These are phyloP conservation scores for Pseudogymnoascus sp. DNA, from an alignment of 2,329 filamentous ascomycete genomes.

Conservation along the genomic window DNA sequence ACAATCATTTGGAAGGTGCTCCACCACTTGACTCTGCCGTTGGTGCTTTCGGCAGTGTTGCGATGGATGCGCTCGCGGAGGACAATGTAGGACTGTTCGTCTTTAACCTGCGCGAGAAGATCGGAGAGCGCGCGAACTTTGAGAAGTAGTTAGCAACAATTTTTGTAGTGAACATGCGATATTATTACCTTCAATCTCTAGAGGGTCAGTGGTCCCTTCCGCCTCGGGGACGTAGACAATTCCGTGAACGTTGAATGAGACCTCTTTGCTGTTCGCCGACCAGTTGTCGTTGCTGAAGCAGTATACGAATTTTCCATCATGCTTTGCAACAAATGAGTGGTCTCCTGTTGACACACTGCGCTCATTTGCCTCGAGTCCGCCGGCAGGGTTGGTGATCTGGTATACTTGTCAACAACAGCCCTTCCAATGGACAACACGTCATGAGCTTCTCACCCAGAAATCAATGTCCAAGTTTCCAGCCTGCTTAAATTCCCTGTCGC, in stretches of 20 bases:
- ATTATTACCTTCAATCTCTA: slow-evolving; percentile 74
- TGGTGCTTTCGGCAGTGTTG: slow-evolving; percentile 98
- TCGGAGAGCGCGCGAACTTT: slow-evolving; percentile 76
- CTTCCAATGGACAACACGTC: slow-evolving; percentile 3
- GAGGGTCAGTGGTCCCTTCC: slow-evolving; percentile 74
- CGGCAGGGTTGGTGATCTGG: slow-evolving; percentile 69
- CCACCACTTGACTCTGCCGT: slow-evolving; percentile 98
- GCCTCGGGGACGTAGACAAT: slow-evolving; percentile 92
- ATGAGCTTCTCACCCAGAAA: slow-evolving; percentile 69
- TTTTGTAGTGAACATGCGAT: background rate
- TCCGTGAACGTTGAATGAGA: slow-evolving; percentile 98
- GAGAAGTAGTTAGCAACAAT: background rate
- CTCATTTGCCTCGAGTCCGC: slow-evolving; percentile 70
- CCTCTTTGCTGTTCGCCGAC: slow-evolving; percentile 92
- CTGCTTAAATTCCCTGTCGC: slow-evolving; percentile 89
- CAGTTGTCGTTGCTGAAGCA: slow-evolving; percentile 99
- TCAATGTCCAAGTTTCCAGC: slow-evolving; percentile 94
- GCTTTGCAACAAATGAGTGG: slow-evolving; percentile 76
- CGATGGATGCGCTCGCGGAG: slow-evolving; percentile 90
- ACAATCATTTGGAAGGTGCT: slow-evolving; percentile 91
- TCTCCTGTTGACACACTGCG: slow-evolving; percentile 81
- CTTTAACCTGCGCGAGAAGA: slow-evolving; percentile 83
- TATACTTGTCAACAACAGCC: slow-evolving; percentile 15
- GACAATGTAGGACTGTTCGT: slow-evolving; percentile 96
- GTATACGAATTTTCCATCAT: slow-evolving; percentile 87